phyloP scores from a whole-genome alignment of 2,329 filamentous ascomycete genomes.

The Colletotrichum sp. region DNA sequence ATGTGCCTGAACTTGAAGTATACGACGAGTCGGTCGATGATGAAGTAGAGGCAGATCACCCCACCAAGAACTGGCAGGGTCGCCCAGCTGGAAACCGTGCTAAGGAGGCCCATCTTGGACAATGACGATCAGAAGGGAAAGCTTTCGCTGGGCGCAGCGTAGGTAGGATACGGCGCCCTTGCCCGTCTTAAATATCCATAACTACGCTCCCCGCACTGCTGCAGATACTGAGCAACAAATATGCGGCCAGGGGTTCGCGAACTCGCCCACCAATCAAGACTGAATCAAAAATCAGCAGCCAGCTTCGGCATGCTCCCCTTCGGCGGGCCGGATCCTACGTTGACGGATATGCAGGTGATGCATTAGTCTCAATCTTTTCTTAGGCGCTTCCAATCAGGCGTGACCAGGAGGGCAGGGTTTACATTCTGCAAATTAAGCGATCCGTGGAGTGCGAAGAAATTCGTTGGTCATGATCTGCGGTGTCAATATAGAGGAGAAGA shows the following conservation, averaged over 20 bases:
- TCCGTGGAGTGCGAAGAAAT: not conserved
- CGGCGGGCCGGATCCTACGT: not conserved
- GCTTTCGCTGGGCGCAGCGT: not conserved
- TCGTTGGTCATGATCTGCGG: not conserved
- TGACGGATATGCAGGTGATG: not conserved
- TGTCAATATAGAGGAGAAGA: not conserved
- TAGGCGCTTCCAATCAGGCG: not conserved
- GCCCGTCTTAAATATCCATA: not conserved
- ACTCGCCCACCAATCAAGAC: not conserved
- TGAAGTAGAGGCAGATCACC: not conserved
- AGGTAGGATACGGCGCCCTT: not conserved
- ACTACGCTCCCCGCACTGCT: not conserved
- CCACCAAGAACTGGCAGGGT: not conserved
- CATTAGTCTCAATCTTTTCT: not conserved
- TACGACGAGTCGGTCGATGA: not conserved
- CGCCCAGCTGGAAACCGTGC: not conserved
- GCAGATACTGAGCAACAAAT: not conserved
- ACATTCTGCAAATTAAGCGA: not conserved
- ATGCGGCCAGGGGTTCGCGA: not conserved
- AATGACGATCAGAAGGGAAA: not conserved
- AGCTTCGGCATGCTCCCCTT: not conserved
- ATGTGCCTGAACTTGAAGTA: conserved; percentile 25
- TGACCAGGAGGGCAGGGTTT: not conserved
- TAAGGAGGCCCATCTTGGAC: not conserved
- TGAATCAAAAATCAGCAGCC: not conserved